phyloP scores from a whole-genome alignment of 352 stramenopile genomes.

The Pythium brassicae region DNA sequence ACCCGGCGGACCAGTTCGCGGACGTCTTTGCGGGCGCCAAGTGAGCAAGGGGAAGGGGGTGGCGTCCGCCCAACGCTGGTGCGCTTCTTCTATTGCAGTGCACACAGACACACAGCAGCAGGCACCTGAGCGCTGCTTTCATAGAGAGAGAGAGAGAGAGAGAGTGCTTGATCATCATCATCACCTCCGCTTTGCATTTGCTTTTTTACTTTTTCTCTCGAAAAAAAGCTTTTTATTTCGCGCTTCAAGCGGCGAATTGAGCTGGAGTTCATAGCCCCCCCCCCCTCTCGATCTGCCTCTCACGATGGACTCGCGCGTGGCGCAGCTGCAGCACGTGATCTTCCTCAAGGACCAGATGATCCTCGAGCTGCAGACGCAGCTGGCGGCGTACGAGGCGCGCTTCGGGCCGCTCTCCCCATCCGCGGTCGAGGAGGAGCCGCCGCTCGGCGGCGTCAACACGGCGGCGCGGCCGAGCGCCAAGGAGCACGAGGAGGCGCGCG shows the following conservation, averaged over 20 bases:
- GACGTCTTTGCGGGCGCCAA: constrained; percentile 73
- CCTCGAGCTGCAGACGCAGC: constrained; percentile 61
- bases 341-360: constrained; percentile 85
- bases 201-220: no score
- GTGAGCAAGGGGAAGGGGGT: no score
- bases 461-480: constrained; percentile 6
- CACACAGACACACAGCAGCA: background rate
- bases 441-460: constrained; percentile 15
- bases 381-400: constrained; percentile 51
- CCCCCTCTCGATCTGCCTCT: background rate
- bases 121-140: background rate
- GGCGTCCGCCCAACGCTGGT: no score
- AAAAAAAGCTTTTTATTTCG: no score
- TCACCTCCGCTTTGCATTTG: no score
- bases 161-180: background rate
- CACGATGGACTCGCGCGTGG: constrained; percentile 45
- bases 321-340: constrained; percentile 77
- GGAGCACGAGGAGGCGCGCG: background rate
- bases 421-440: constrained; percentile 7
- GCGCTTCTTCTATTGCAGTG: background rate
- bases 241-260: no score
- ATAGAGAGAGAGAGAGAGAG: constrained; percentile 3
- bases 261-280: no score
- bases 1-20: constrained; percentile 81
- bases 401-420: constrained; percentile 44